Conservation (phyloP, 1,284 basidiomycete genomes). For the Puccinia triticina region DNA sequence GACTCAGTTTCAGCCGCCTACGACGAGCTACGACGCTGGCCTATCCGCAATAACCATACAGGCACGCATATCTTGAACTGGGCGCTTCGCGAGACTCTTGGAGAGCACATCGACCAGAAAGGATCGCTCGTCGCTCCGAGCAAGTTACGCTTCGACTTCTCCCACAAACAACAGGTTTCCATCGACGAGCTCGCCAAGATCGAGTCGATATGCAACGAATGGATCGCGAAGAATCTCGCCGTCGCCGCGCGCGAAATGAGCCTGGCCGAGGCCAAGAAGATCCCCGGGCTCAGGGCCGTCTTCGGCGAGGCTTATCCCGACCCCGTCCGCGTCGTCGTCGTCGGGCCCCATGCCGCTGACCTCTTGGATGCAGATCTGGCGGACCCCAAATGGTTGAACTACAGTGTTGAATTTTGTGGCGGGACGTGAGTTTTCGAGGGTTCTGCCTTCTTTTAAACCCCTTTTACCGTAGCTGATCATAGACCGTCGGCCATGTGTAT, state of each 20-base stretch:
- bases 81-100: constrained; percentile 84
- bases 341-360: constrained; percentile 84
- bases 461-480: background rate
- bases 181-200: constrained; percentile 77
- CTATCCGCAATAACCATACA: constrained; percentile 95
- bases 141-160: constrained; percentile 97
- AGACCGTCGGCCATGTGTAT: constrained; percentile 11
- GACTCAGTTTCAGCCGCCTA: constrained; percentile 74
- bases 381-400: constrained; percentile 84
- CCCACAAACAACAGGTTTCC: constrained; percentile 84
- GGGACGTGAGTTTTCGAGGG: constrained; percentile 73
- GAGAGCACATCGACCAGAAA: constrained; percentile 96
- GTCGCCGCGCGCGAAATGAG: constrained; percentile 87
- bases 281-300: constrained; percentile 90
- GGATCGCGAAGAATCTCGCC: constrained; percentile 84
- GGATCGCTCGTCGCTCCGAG: constrained; percentile 94
- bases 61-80: constrained; percentile 98
- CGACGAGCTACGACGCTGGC: constrained; percentile 86
- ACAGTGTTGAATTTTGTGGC: constrained; percentile 96
- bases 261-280: constrained; percentile 79
- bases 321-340: constrained; percentile 89
- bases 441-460: background rate
- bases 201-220: constrained; percentile 79
- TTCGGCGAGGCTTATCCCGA: constrained; percentile 98
- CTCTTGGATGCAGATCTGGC: constrained; percentile 76